Evolutionary conservation across 1,284 basidiomycete species (phyloP).

Genomic region (Boletus semigastroideus): DNA sequence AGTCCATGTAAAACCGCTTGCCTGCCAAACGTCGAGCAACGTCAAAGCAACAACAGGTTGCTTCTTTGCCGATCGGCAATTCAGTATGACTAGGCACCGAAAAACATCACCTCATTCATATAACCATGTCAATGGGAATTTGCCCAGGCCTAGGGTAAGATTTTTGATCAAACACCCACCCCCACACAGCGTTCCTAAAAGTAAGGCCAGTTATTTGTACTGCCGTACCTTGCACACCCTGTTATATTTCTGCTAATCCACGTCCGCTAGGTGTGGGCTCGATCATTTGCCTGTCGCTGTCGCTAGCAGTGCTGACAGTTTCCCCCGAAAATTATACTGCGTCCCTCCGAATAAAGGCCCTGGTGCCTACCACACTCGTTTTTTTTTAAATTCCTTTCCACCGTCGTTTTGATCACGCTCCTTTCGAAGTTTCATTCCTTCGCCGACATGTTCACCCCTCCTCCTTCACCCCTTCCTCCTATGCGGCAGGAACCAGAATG

Average conservation of each 20-base stretch:
- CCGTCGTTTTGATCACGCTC: constrained; percentile 30
- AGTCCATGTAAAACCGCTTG: too few species aligned
- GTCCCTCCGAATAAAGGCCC: constrained; percentile 3
- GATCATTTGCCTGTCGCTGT: constrained; percentile 4
- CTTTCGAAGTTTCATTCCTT: constrained; percentile 9
- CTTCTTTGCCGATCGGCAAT: constrained; percentile 12
- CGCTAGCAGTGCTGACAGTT: constrained; percentile 1
- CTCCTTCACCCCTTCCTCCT: constrained; percentile 42
- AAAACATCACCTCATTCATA: constrained; percentile 7
- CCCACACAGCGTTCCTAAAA: constrained; percentile 1
- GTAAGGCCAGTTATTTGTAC: constrained; percentile 10
- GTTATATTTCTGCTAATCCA: constrained; percentile 12
- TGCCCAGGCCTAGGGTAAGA: background rate
- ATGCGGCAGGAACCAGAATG: constrained; percentile 5
- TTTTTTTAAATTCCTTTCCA: constrained; percentile 3
- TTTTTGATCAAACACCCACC: constrained; percentile 3
- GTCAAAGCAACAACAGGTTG: background rate
- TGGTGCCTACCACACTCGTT: constrained; percentile 9
- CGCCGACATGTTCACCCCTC: constrained; percentile 50
- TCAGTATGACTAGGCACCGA: constrained; percentile 3
- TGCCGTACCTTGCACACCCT: background rate
- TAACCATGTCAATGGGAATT: constrained; percentile 18
- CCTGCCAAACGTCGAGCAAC: background rate
- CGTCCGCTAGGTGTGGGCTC: background rate
- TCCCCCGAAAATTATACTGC: background rate